Evolutionary conservation across 495 filamentous ascomycete genomes (phyloP).

Genomic region (Penicilliopsis zonata): DNA sequence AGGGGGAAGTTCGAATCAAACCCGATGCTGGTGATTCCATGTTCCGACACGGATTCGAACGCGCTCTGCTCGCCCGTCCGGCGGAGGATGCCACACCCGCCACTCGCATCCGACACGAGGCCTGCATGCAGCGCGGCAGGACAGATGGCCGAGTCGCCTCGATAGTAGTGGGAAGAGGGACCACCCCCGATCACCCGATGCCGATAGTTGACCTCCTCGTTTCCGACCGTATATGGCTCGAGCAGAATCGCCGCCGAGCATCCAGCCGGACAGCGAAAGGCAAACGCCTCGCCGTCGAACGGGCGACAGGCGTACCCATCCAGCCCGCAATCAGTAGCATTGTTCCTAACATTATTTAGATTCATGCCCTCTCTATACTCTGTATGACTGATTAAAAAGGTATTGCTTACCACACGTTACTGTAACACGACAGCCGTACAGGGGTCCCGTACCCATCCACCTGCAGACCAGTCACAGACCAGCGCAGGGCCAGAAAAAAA

Average conservation of each 20-base stretch:
- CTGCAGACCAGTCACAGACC: constrained; percentile 42
- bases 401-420: constrained; percentile 37
- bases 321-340: constrained; percentile 51
- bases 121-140: constrained; percentile 64
- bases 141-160: constrained; percentile 71
- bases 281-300: constrained; percentile 51
- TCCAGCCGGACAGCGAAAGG: constrained; percentile 64
- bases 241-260: constrained; percentile 51
- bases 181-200: constrained; percentile 58
- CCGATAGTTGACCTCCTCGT: constrained; percentile 50
- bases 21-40: constrained; percentile 52
- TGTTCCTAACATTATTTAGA: constrained; percentile 16
- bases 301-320: constrained; percentile 62
- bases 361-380: too few species aligned
- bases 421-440: constrained; percentile 35
- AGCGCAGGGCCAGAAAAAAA: constrained; percentile 51
- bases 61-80: constrained; percentile 46
- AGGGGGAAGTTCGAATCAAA: constrained; percentile 63
- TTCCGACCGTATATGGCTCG: constrained; percentile 60
- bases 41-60: constrained; percentile 35
- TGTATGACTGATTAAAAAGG: not conserved
- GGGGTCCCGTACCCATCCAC: constrained; percentile 52
- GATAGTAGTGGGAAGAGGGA: constrained; percentile 41
- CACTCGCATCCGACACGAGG: constrained; percentile 45
- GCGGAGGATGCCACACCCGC: constrained; percentile 62